Evolutionary conservation across 352 stramenopile species (phyloP).

Genomic region (Globisporangium alternatum): DNA sequence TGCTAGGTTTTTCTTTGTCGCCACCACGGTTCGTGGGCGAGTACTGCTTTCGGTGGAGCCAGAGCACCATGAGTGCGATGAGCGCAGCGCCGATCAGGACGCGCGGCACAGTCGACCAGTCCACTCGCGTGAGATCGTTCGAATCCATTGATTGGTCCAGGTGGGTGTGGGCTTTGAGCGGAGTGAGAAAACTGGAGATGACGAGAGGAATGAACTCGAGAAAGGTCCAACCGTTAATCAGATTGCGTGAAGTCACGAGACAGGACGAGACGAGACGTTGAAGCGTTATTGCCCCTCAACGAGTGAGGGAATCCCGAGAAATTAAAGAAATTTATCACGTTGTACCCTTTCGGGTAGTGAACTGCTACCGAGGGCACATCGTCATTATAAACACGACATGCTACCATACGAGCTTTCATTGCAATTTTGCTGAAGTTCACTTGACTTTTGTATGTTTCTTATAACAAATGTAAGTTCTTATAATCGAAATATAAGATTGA

Average conservation of each 20-base stretch:
- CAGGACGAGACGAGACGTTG: neutral
- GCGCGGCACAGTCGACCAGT: neutral
- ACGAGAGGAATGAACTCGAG: neutral
- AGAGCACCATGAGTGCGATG: neutral
- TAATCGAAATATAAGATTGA: no score
- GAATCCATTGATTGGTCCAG: neutral
- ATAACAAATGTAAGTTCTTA: no score
- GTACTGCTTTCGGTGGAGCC: neutral
- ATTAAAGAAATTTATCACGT: slow-evolving; percentile 90
- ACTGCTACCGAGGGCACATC: neutral
- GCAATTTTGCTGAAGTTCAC: no score
- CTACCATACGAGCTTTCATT: no score
- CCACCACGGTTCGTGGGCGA: neutral
- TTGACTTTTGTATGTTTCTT: no score
- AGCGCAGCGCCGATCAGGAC: neutral
- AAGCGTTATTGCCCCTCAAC: slow-evolving; percentile 21
- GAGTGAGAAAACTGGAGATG: neutral
- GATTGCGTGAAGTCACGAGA: neutral
- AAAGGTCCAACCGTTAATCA: neutral
- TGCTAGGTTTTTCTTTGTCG: no score
- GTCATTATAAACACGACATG: no score
- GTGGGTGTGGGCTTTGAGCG: neutral
- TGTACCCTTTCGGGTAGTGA: slow-evolving; percentile 63
- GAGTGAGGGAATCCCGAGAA: slow-evolving; percentile 65
- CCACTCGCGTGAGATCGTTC: neutral